A percentile compares a stretch with the other conserved stretches of the same genome.
Conservation (phyloP, 805 yeast genomes). For the Candida gorgasii region DNA sequence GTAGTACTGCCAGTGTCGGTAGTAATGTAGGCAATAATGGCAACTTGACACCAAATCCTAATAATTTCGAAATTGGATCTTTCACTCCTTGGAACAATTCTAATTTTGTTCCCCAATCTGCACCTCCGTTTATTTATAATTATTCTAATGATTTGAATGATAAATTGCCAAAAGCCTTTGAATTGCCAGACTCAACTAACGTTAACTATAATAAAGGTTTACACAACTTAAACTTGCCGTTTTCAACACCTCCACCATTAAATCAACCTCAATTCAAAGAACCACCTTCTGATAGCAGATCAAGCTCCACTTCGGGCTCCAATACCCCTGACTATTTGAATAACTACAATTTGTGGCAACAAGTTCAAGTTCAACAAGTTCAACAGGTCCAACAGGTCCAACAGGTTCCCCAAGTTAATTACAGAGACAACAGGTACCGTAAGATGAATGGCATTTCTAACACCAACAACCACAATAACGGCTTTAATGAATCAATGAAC, state of each 20-base stretch:
- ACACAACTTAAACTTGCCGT: slow-evolving; percentile 21
- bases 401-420: slow-evolving; percentile 9
- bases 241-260: slow-evolving; percentile 25
- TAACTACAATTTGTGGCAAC: slow-evolving; percentile 12
- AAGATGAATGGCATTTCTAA: slow-evolving; percentile 11
- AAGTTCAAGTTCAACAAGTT: slow-evolving; percentile 13
- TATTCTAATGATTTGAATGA: slow-evolving; percentile 10
- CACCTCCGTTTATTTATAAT: slow-evolving; percentile 32
- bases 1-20: not conserved
- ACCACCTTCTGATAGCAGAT: not conserved
- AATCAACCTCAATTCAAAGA: slow-evolving; percentile 10
- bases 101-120: slow-evolving; percentile 32
- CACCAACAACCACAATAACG: slow-evolving; percentile 7
- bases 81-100: slow-evolving; percentile 30
- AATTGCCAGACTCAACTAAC: slow-evolving; percentile 18
- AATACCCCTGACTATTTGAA: slow-evolving; percentile 4
- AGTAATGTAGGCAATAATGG: not conserved
- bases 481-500: slow-evolving; percentile 30
- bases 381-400: slow-evolving; percentile 16
- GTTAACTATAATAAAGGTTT: not conserved
- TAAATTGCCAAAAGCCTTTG: slow-evolving; percentile 18
- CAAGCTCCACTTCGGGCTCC: slow-evolving; percentile 16
- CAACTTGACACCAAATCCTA: slow-evolving; percentile 21
- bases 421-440: slow-evolving; percentile 12
- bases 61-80: slow-evolving; percentile 10